Percentiles rank a stretch among this genome's conserved stretches.
Conservation (phyloP, 1,284 basidiomycete species). For the Cryptococcus sp. region DNA sequence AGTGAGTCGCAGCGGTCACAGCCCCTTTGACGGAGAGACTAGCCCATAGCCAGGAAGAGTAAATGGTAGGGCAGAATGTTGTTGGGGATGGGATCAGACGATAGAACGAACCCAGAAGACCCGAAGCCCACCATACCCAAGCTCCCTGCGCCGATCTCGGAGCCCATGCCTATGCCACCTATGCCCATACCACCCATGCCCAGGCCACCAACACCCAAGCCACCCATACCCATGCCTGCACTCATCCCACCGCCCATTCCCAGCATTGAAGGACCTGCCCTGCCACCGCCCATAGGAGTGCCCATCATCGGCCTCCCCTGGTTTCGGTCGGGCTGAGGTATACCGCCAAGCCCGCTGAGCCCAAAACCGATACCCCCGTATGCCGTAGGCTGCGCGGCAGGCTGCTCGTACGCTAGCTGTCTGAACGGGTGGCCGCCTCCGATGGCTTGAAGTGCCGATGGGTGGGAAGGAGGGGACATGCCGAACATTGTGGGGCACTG, state of each 20-base stretch:
- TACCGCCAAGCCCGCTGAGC: conserved; percentile 14
- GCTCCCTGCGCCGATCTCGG: conserved; percentile 5
- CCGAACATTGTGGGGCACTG: conserved; percentile 17
- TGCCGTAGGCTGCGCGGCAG: conserved; percentile 13
- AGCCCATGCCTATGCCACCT: conserved; percentile 4
- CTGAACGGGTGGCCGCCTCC: conserved; percentile 4
- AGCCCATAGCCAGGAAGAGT: not conserved
- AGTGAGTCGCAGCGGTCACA: not conserved
- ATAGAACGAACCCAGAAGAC: conserved; percentile 10
- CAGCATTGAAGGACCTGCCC: conserved; percentile 6
- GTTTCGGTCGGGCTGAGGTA: not conserved
- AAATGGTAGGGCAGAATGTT: not conserved
- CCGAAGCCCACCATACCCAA: conserved; percentile 7
- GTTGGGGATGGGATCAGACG: not conserved
- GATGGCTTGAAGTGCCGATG: conserved; percentile 10
- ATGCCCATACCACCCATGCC: conserved; percentile 11
- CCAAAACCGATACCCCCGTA: conserved; percentile 39
- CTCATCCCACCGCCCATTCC: conserved; percentile 7
- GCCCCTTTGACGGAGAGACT: not conserved
- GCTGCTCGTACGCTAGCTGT: conserved; percentile 16
- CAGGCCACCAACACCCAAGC: conserved; percentile 11
- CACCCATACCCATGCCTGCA: conserved; percentile 9
- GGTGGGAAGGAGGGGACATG: conserved; percentile 13
- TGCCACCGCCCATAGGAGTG: not conserved
- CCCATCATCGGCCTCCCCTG: conserved; percentile 8